phyloP scores from a whole-genome alignment of 1,284 basidiomycete species.

The Meira nashicola region DNA sequence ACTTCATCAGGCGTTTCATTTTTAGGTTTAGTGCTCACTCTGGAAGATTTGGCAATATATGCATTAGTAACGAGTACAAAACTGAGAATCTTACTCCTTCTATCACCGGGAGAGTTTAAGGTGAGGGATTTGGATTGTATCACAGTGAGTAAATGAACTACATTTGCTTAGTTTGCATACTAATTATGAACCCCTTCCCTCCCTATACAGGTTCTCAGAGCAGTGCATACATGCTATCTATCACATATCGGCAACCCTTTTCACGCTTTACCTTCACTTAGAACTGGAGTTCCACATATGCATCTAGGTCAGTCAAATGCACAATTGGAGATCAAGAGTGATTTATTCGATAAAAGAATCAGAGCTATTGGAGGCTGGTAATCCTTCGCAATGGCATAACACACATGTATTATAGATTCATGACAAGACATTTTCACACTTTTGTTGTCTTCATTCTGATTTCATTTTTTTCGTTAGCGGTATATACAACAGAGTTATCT shows the following conservation, averaged over 20 bases:
- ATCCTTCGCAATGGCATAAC: neutral
- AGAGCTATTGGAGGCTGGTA: conserved; percentile 8
- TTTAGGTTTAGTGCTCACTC: conserved; percentile 2
- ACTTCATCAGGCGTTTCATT: neutral
- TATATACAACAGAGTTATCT: too few relatives aligned
- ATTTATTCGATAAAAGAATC: neutral
- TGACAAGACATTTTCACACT: neutral
- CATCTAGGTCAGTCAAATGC: neutral
- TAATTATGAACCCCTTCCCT: neutral
- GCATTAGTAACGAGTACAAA: conserved; percentile 7
- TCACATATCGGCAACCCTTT: conserved; percentile 5
- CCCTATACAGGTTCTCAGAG: conserved; percentile 1
- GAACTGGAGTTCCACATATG: neutral
- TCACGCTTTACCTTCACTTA: neutral
- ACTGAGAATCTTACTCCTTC: conserved; percentile 1
- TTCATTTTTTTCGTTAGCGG: neutral
- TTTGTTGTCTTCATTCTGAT: neutral
- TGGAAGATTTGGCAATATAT: conserved; percentile 9
- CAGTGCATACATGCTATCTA: conserved; percentile 10
- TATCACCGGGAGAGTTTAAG: neutral
- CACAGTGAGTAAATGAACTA: neutral
- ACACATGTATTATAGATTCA: neutral
- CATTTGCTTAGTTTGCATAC: neutral
- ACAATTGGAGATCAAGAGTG: conserved; percentile 2
- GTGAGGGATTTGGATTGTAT: conserved; percentile 7